phyloP scores from a whole-genome alignment of 345 rosid species.

The Camelina hispida region DNA sequence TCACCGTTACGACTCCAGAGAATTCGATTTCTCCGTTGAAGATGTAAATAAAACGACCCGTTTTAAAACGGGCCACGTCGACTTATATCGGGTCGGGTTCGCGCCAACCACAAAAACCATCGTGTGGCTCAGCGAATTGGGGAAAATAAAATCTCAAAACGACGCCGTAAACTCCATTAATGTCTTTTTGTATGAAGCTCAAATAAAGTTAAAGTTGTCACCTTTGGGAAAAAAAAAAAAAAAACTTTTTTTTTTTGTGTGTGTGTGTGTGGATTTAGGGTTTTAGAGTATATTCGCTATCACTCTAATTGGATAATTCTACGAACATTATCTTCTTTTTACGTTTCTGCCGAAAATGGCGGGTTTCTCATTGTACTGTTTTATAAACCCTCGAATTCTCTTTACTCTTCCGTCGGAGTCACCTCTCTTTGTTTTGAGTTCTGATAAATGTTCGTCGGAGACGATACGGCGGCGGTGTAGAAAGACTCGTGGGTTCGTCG shows the following conservation, averaged over 20 bases:
- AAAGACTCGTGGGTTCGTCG: constrained; percentile 50
- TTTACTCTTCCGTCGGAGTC: constrained; percentile 28
- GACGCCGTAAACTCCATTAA: constrained; percentile 33
- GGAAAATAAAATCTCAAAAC: not conserved
- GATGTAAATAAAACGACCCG: constrained; percentile 21
- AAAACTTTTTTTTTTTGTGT: not conserved
- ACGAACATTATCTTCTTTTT: constrained; percentile 28
- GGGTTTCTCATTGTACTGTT: constrained; percentile 48
- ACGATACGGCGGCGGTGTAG: constrained; percentile 25
- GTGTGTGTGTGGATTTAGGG: constrained; percentile 42
- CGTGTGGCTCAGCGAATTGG: not conserved
- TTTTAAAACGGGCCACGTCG: constrained; percentile 52
- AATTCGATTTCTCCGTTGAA: not conserved
- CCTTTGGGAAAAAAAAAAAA: not conserved
- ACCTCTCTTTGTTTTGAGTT: constrained; percentile 29
- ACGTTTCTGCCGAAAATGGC: constrained; percentile 45
- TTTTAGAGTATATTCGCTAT: constrained; percentile 53
- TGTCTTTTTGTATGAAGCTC: constrained; percentile 17
- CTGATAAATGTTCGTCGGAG: constrained; percentile 21
- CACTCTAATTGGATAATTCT: constrained; percentile 19
- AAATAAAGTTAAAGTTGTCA: not conserved
- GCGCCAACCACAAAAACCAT: constrained; percentile 49
- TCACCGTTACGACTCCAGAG: not conserved
- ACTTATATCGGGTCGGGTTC: constrained; percentile 40
- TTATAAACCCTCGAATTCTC: constrained; percentile 42